Evolutionary conservation across 441 rosid species (phyloP), one percentile per base, ranked within the genome.

Genomic region (Pelargonium cotyledonis): DNA sequence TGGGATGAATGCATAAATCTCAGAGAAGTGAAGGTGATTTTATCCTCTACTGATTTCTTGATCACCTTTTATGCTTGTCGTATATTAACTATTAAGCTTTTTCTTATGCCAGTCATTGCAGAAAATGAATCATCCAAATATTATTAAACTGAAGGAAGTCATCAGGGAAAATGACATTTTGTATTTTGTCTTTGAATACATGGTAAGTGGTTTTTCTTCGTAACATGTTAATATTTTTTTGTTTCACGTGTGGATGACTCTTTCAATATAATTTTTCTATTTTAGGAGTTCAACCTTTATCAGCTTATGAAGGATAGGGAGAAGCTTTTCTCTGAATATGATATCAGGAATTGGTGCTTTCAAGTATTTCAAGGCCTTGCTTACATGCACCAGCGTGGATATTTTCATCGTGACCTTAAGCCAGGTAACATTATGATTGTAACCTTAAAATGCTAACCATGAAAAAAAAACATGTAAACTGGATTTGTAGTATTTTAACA

Each of bases 361-460:
- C 98, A 95, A 90, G 92, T 95, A 57, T 92, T 95, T 70, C 97
- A 90, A 78, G 99, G 95, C 55, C 96, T 95, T 74, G 86, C 92
- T 65, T 89, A 90, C 78, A 88, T 92, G 91, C 97, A 95, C 72
- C 95, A 86, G 77, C 90, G 83, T 41, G 98, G 97, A 72, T 92
- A 91, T 76, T 95, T 95, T 72, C 99, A 95, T 74, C 97, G 98
- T 71, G 97, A 95, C 79, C 89, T 95, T 61, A 95, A 95, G 84
- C 99, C 97, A 67, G 98, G 99, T 92, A 26, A 26, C 2, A 26
- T 26, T 26, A 26, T 26, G 31, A 26, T 26, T 26, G 31, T 26
- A 26, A 26, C 31, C 31, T 26, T 26, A 26, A 26, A 26, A 26
- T 26, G 31, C 4, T 26, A 26, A 26, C 31, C 31, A 26, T 26